phyloP scores from a whole-genome alignment of 2,329 filamentous ascomycete species.

The Fonsecaea monophora region DNA sequence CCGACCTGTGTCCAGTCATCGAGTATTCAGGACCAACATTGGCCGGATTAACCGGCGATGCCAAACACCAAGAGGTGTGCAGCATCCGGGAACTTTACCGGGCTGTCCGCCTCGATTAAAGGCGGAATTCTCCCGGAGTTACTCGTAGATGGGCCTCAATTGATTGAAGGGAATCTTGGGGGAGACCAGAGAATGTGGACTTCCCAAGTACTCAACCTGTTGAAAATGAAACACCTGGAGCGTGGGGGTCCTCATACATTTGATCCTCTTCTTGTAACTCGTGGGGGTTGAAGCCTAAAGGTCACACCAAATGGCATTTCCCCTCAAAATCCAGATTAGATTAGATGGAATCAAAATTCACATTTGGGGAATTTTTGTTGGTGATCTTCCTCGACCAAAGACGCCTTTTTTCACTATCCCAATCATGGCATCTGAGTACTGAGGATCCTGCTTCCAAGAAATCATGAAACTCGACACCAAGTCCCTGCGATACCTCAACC shows the following conservation, averaged over 20 bases:
- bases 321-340: slow-evolving; percentile 5
- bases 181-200: background rate
- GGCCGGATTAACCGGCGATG: background rate
- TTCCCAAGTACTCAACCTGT: background rate
- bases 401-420: background rate
- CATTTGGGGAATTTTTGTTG: background rate
- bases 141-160: background rate
- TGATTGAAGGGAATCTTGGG: background rate
- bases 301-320: background rate
- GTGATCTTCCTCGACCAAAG: background rate
- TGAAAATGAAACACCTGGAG: background rate
- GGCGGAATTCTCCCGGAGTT: slow-evolving; percentile 2
- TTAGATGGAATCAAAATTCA: slow-evolving; percentile 1
- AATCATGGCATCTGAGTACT: background rate
- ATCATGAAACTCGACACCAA: slow-evolving; percentile 94
- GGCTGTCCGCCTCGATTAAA: background rate
- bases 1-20: background rate
- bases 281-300: background rate
- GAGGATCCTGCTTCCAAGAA: background rate
- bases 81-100: background rate
- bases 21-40: background rate
- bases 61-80: background rate
- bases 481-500: slow-evolving; percentile 86
- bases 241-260: background rate
- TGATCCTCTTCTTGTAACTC: background rate